Conservation (phyloP, 352 stramenopile species). For the Phytopythium cucurbitacearum region DNA sequence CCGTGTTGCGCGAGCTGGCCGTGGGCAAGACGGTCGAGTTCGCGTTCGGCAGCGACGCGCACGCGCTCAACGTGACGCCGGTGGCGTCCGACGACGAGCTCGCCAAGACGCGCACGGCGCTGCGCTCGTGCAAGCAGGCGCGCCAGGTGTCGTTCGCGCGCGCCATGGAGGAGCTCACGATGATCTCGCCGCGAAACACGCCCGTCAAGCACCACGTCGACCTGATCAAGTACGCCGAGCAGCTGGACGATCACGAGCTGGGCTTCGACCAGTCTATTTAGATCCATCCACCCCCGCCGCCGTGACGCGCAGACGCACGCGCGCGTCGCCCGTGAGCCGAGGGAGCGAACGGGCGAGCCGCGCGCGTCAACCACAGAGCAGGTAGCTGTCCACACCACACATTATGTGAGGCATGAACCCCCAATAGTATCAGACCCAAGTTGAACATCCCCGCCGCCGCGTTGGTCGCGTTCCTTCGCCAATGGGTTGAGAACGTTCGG, state of each 20-base stretch:
- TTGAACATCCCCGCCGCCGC: too few species aligned
- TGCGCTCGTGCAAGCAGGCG: slow-evolving; percentile 71
- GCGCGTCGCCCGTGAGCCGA: too few species aligned
- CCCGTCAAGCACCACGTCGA: slow-evolving; percentile 77
- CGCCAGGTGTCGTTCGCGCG: slow-evolving; percentile 68
- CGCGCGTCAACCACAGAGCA: too few species aligned
- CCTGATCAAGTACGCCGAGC: slow-evolving; percentile 82
- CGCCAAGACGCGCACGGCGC: slow-evolving; percentile 57
- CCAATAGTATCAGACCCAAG: too few species aligned
- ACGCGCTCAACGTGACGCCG: slow-evolving; percentile 55
- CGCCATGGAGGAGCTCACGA: slow-evolving; percentile 73
- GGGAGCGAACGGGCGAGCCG: too few species aligned
- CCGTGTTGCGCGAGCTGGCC: slow-evolving; percentile 39
- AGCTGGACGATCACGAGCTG: slow-evolving; percentile 64
- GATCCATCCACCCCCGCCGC: slow-evolving; percentile 4
- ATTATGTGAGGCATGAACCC: too few species aligned
- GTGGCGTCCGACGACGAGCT: slow-evolving; percentile 59
- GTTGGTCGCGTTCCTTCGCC: too few species aligned
- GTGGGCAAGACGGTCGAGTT: slow-evolving; percentile 76
- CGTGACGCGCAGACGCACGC: too few species aligned
- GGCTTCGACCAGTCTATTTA: slow-evolving; percentile 63
- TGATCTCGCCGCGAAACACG: slow-evolving; percentile 72
- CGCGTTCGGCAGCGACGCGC: slow-evolving; percentile 30
- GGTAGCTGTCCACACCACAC: too few species aligned
- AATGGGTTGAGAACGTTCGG: too few species aligned